phyloP scores from a whole-genome alignment of 768 basidiomycete species.

The Paxillus rubicundulus region DNA sequence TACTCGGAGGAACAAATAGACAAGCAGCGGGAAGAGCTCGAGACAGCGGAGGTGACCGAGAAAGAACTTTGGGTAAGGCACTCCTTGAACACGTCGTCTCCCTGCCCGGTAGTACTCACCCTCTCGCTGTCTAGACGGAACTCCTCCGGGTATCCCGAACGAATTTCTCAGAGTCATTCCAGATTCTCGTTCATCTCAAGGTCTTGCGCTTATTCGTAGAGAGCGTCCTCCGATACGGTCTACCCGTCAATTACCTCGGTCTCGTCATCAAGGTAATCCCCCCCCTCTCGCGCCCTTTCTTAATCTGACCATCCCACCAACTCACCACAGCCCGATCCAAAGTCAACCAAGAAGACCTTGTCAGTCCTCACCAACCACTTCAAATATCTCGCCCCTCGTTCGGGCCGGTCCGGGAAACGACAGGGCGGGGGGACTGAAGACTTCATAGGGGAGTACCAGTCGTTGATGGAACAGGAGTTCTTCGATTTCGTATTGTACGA shows the following conservation, averaged over 20 bases:
- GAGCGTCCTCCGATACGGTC: constrained; percentile 91
- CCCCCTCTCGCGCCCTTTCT: background rate
- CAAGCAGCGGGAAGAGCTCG: constrained; percentile 80
- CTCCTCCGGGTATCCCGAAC: constrained; percentile 86
- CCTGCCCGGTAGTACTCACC: background rate
- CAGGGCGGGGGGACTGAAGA: constrained; percentile 51
- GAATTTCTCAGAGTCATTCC: constrained; percentile 96
- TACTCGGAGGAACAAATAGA: constrained; percentile 80
- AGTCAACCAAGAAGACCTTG: constrained; percentile 77
- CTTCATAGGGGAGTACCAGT: constrained; percentile 87
- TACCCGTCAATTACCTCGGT: constrained; percentile 88
- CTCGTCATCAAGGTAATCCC: constrained; percentile 68
- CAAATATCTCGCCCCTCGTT: constrained; percentile 73
- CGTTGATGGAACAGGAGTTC: constrained; percentile 91
- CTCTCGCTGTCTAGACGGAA: constrained; percentile 62
- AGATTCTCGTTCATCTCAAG: constrained; percentile 91
- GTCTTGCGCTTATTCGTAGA: constrained; percentile 89
- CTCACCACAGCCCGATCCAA: constrained; percentile 73
- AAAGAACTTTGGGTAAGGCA: constrained; percentile 92
- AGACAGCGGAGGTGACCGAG: constrained; percentile 79
- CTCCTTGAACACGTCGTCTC: background rate
- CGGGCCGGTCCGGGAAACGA: constrained; percentile 43
- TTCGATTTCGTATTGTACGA: constrained; percentile 95
- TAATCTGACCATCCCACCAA: background rate
- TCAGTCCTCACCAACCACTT: constrained; percentile 73